Conservation (phyloP, 257 asterid genomes). For the Galeopsis tetrahit region DNA sequence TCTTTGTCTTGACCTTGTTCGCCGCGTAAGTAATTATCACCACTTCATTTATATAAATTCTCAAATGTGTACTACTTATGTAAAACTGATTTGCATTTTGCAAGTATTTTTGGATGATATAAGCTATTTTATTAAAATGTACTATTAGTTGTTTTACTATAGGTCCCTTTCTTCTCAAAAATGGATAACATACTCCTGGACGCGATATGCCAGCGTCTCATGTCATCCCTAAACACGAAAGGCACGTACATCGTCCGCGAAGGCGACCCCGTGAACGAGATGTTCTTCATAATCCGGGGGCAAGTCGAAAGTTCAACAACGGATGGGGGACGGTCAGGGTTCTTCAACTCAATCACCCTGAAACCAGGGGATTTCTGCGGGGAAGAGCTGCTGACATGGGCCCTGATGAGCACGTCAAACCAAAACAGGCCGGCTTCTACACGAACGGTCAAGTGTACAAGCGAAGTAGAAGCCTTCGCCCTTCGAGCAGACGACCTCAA, state of each 20-base stretch:
- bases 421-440: constrained; percentile 78
- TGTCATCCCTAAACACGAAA: constrained; percentile 76
- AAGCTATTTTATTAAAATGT: too few relatives aligned
- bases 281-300: constrained; percentile 86
- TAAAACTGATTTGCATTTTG: too few relatives aligned
- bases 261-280: constrained; percentile 86
- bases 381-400: constrained; percentile 89
- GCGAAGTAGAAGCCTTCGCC: constrained; percentile 83
- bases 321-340: constrained; percentile 80
- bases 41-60: neutral
- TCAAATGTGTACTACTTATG: too few relatives aligned
- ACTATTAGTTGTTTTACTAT: neutral
- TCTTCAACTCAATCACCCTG: constrained; percentile 79
- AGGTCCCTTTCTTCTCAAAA: constrained; percentile 93
- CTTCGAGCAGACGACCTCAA: constrained; percentile 80
- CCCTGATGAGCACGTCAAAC: constrained; percentile 58
- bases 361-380: constrained; percentile 85
- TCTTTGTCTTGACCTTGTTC: constrained; percentile 85
- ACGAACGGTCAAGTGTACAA: constrained; percentile 62
- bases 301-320: constrained; percentile 91
- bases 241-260: constrained; percentile 78
- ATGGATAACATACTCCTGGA: constrained; percentile 90
- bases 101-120: too few relatives aligned
- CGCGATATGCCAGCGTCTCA: constrained; percentile 91
- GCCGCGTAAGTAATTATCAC: constrained; percentile 62